These are phyloP conservation scores for Fomes fomentarius DNA, from an alignment of 1,284 basidiomycete species.

Conservation along the genomic window DNA sequence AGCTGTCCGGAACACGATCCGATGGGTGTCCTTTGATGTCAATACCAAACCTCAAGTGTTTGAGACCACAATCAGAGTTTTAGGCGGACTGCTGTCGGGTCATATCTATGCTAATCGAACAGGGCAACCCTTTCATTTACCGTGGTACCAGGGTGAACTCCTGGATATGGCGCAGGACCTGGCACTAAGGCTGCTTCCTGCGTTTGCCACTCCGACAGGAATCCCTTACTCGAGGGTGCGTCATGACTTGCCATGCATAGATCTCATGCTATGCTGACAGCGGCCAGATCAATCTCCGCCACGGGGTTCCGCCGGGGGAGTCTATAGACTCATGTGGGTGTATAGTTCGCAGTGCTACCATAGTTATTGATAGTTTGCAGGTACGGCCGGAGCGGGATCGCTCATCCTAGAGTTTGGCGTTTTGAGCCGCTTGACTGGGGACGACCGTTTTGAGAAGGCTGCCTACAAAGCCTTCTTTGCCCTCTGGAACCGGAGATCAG, in stretches of 20 bases:
- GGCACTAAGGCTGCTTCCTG: conserved; percentile 82
- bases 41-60: conserved; percentile 92
- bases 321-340: conserved; percentile 77
- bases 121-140: conserved; percentile 68
- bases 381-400: conserved; percentile 90
- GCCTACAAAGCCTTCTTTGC: conserved; percentile 88
- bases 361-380: conserved; percentile 39
- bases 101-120: conserved; percentile 78
- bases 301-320: conserved; percentile 70
- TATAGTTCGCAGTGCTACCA: neutral
- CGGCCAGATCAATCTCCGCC: conserved; percentile 71
- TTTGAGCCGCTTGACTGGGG: conserved; percentile 85
- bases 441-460: conserved; percentile 84
- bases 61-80: conserved; percentile 87
- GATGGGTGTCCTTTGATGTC: conserved; percentile 84
- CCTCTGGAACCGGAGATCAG: conserved; percentile 87
- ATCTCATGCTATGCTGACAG: conserved; percentile 9
- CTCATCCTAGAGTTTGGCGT: conserved; percentile 92
- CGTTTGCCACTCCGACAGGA: conserved; percentile 87
- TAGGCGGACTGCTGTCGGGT: conserved; percentile 88
- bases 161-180: conserved; percentile 84
- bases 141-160: conserved; percentile 78
- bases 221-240: conserved; percentile 86
- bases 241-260: conserved; percentile 5
- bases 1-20: conserved; percentile 75